These are phyloP conservation scores for Chaetomiaceae sp. DNA, from an alignment of 2,329 filamentous ascomycete genomes.

Conservation along the genomic window DNA sequence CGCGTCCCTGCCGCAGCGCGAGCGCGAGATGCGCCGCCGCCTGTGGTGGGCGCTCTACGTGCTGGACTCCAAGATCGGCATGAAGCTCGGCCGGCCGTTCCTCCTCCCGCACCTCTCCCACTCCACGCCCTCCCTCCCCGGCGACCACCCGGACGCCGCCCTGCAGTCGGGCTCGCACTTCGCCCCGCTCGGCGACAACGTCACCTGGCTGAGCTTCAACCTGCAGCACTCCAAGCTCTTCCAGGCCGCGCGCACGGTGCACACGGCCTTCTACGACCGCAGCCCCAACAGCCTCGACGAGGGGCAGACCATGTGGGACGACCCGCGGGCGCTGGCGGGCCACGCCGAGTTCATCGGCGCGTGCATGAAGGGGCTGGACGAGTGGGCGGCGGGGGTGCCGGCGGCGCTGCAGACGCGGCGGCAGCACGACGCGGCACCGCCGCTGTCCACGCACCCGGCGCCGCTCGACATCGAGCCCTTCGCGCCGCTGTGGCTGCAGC, in stretches of 20 bases:
- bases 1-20: conserved; percentile 24
- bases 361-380: conserved; percentile 23
- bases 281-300: background rate
- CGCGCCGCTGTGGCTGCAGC: conserved; percentile 36
- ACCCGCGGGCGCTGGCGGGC: conserved; percentile 26
- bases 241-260: conserved; percentile 27
- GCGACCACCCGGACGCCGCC: conserved; percentile 28
- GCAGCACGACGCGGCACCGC: conserved; percentile 22
- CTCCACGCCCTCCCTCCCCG: conserved; percentile 33
- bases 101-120: conserved; percentile 27
- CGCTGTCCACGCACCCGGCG: conserved; percentile 32
- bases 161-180: conserved; percentile 20
- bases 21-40: conserved; percentile 41
- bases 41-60: conserved; percentile 48
- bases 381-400: conserved; percentile 34
- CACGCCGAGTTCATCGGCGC: conserved; percentile 26
- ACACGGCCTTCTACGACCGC: conserved; percentile 30
- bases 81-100: conserved; percentile 43
- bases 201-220: conserved; percentile 35
- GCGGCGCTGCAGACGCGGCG: conserved; percentile 31
- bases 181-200: conserved; percentile 16
- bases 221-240: conserved; percentile 32
- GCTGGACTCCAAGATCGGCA: conserved; percentile 41
- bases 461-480: conserved; percentile 31
- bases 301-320: conserved; percentile 22